These are phyloP conservation scores for Scutellaria minor DNA, from an alignment of 257 asterid genomes.

Conservation along the genomic window DNA sequence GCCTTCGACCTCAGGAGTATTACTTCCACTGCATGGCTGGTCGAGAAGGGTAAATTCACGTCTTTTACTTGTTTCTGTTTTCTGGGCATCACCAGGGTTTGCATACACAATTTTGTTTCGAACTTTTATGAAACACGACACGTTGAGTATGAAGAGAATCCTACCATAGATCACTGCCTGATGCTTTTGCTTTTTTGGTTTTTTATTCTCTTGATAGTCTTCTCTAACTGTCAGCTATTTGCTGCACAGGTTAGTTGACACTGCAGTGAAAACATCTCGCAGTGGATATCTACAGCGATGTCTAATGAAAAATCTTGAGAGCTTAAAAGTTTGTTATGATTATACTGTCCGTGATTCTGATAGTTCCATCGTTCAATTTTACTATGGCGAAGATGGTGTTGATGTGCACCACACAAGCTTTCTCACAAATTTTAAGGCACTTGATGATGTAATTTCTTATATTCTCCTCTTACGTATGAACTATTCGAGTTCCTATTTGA, in stretches of 20 bases:
- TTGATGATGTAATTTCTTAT: constrained; percentile 62
- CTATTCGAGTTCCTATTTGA: constrained; percentile 17
- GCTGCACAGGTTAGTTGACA: constrained; percentile 82
- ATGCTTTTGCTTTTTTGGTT: too few relatives aligned
- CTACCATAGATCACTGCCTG: too few relatives aligned
- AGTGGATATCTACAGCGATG: constrained; percentile 97
- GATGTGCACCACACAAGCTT: constrained; percentile 90
- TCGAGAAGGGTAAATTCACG: constrained; percentile 86
- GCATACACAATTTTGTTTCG: too few relatives aligned
- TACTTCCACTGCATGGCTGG: constrained; percentile 99
- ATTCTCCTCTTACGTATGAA: constrained; percentile 28
- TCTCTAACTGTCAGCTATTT: constrained; percentile 32
- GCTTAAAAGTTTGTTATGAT: constrained; percentile 89
- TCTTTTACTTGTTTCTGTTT: constrained; percentile 25
- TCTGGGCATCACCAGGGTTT: neutral
- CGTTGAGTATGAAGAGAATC: too few relatives aligned
- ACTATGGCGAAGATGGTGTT: constrained; percentile 97
- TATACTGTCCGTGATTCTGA: constrained; percentile 96
- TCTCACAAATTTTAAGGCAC: constrained; percentile 81
- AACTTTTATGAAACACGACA: too few relatives aligned
- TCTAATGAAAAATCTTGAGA: constrained; percentile 86
- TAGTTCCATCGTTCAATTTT: constrained; percentile 90
- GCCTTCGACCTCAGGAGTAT: constrained; percentile 97
- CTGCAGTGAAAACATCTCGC: constrained; percentile 99
- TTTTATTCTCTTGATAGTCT: neutral